These are phyloP conservation scores for Exutisphaerella laricina DNA, from an alignment of 2,329 filamentous ascomycete genomes.

Conservation along the genomic window DNA sequence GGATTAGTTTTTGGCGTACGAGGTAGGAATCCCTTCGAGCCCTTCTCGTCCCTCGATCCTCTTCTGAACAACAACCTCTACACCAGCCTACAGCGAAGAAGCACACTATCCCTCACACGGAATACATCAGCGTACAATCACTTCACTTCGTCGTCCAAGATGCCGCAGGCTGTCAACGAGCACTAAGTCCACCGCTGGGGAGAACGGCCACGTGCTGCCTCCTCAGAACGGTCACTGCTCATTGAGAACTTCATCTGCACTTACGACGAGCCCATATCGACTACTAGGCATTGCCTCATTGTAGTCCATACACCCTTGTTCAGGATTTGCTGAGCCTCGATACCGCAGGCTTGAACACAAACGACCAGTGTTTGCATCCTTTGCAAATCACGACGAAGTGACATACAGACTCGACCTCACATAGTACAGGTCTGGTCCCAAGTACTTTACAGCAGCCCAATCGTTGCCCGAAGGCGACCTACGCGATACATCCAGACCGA, in stretches of 20 bases:
- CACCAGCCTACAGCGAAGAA: conserved; percentile 18
- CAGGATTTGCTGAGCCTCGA: conserved; percentile 1
- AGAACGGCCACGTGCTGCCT: conserved; percentile 24
- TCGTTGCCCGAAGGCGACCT: conserved; percentile 28
- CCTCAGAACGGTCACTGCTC: conserved; percentile 32
- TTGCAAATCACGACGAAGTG: conserved; percentile 25
- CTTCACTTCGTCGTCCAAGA: conserved; percentile 32
- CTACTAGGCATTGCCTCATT: conserved; percentile 23
- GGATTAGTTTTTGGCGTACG: too few species aligned
- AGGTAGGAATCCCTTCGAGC: too few species aligned
- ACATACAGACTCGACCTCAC: conserved; percentile 15
- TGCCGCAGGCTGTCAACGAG: conserved; percentile 33
- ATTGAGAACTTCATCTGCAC: conserved; percentile 28
- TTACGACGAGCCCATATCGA: conserved; percentile 23
- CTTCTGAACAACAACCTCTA: conserved; percentile 4
- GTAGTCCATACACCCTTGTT: conserved; percentile 15
- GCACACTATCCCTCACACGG: conserved; percentile 12
- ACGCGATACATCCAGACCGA: conserved; percentile 13
- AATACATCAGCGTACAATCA: conserved; percentile 16
- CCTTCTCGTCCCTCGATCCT: conserved; percentile 8
- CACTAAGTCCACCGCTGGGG: conserved; percentile 34
- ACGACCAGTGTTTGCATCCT: conserved; percentile 13
- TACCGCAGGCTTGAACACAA: conserved; percentile 14
- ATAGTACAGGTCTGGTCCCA: conserved; percentile 13
- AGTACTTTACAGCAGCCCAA: conserved; percentile 18